Evolutionary conservation across 148 eudicot species (phyloP).

Genomic region (Euryodendron excelsum): DNA sequence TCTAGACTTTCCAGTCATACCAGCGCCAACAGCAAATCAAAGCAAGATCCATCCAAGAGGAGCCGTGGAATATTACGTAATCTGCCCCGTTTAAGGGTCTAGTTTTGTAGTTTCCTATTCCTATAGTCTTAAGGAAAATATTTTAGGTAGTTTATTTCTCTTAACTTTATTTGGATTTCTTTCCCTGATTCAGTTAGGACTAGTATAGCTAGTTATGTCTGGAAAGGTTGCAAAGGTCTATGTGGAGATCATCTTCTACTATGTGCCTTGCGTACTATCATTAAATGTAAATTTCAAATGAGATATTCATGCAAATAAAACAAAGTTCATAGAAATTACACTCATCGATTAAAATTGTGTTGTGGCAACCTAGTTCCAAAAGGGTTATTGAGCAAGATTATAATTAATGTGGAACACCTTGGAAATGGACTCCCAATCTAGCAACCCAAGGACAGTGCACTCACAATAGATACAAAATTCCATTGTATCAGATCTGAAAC

Average conservation of each 20-base stretch:
- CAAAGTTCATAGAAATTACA: too few relatives aligned
- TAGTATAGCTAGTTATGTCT: background rate
- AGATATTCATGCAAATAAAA: background rate
- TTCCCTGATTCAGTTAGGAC: background rate
- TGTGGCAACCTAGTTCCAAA: too few relatives aligned
- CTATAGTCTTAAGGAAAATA: too few relatives aligned
- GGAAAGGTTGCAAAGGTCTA: background rate
- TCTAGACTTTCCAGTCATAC: background rate
- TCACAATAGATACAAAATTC: background rate
- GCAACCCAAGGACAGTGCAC: background rate
- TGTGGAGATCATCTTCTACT: background rate
- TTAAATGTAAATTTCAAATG: background rate
- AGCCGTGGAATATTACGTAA: too few relatives aligned
- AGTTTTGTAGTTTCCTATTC: too few relatives aligned
- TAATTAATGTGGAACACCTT: background rate
- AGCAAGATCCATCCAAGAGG: background rate
- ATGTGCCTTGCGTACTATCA: background rate
- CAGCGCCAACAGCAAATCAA: background rate
- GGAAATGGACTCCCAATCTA: background rate
- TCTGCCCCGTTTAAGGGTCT: too few relatives aligned
- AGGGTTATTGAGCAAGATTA: too few relatives aligned
- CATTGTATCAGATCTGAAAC: too few relatives aligned
- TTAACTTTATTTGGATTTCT: background rate
- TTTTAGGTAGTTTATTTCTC: background rate
- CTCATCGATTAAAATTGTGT: too few relatives aligned